Conservation (phyloP, 805 yeast species). For the Metschnikowia reukaufii region DNA sequence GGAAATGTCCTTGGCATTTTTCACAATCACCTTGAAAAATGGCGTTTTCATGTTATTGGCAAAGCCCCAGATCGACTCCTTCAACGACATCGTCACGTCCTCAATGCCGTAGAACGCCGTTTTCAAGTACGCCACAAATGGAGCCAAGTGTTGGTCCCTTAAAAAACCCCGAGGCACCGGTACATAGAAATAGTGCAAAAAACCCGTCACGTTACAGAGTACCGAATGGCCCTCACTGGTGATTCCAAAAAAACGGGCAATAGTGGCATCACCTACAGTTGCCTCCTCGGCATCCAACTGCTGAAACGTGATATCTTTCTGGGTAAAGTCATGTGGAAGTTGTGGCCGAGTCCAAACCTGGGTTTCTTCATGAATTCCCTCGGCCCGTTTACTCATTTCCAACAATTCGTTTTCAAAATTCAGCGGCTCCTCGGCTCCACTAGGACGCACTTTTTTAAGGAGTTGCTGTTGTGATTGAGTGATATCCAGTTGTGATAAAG, state of each 20-base stretch:
- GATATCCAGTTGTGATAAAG: slow-evolving; percentile 23
- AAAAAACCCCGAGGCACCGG: slow-evolving; percentile 84
- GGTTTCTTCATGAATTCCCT: slow-evolving; percentile 32
- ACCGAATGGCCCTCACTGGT: slow-evolving; percentile 86
- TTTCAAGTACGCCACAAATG: slow-evolving; percentile 48
- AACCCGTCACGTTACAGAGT: slow-evolving; percentile 85
- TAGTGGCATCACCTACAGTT: slow-evolving; percentile 52
- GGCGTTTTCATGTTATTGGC: slow-evolving; percentile 76
- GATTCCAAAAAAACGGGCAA: slow-evolving; percentile 88
- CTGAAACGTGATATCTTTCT: slow-evolving; percentile 68
- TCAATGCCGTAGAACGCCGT: slow-evolving; percentile 56
- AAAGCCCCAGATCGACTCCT: slow-evolving; percentile 93
- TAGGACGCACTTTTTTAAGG: slow-evolving; percentile 37
- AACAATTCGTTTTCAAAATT: slow-evolving; percentile 20
- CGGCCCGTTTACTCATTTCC: slow-evolving; percentile 21
- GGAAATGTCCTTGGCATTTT: slow-evolving; percentile 64
- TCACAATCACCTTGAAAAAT: slow-evolving; percentile 71
- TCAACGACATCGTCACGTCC: slow-evolving; percentile 61
- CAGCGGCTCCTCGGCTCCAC: slow-evolving; percentile 38
- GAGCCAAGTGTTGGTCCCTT: slow-evolving; percentile 49
- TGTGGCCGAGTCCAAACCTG: slow-evolving; percentile 58
- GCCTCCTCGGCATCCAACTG: slow-evolving; percentile 95
- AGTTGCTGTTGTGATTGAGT: slow-evolving; percentile 32
- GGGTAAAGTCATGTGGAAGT: slow-evolving; percentile 45
- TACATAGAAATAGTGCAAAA: slow-evolving; percentile 85